Base-by-base conservation (phyloP, 305 asterid species). In the Fraxinus velutina region DNA sequence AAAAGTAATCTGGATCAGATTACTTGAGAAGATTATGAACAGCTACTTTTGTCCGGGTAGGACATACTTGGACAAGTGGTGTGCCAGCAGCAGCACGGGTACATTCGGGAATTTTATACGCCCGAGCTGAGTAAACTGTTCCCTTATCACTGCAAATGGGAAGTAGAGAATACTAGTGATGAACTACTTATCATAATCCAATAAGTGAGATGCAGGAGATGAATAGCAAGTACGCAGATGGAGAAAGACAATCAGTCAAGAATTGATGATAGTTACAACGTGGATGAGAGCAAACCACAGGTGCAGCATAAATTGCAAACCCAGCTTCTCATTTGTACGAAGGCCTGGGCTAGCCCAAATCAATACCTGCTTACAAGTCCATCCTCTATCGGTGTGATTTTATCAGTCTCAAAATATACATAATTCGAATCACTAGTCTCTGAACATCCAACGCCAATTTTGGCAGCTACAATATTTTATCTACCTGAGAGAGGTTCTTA, bases 1-100 rank as follows among this genome's bases (percentile, higher is more conserved):
- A 36, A 84, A 66, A 60, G 70, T 21, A 60, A 60, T 21, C 70
- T 60, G 70, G 70, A 60, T 60, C 29, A 7, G 70, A 60, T 7
- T 62, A 44, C 70, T 62, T 36, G 74, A 79, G 73, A 83, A 75
- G 29, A 73, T 71, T 44, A 55, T 15, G 80, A 80, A 79, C 62
- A 76, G 80, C 27, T 80, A 62, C 60, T 77, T 82, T 27, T 78
- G 76, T 83, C 77, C 30, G 30, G 81, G 37, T 76, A 80, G 62
- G 86, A 47, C 86, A 79, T 93, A 96, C 99, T 88, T 94, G 99
- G 85, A 96, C 91, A 80, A 94, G 84, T 32, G 99, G 98, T 22
- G 95, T 93, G 79, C 99, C 99, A 71, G 98, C 98, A 85, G 92
- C 98, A 85, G 97, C 89, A 83, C 99, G 89, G 82, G 94, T 90